phyloP scores from a whole-genome alignment of 1,139 yeast genomes.

The Suhomyces ambrosiae region DNA sequence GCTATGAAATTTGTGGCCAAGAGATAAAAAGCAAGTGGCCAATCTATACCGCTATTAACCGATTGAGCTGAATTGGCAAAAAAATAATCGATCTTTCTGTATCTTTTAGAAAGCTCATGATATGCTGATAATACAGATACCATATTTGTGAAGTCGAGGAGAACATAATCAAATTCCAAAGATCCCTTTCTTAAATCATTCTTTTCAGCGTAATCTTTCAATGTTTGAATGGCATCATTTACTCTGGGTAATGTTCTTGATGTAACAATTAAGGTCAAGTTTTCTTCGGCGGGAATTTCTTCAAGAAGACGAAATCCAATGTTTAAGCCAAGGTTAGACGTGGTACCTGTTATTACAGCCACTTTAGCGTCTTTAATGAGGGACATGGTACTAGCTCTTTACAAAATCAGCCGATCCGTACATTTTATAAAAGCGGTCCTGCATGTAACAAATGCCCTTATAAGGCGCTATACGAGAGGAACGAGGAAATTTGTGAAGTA shows the following conservation, averaged over 20 bases:
- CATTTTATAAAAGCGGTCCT: no score
- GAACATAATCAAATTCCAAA: constrained; percentile 81
- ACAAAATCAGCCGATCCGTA: no score
- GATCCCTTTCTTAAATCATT: constrained; percentile 41
- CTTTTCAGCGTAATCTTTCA: constrained; percentile 53
- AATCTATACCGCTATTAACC: constrained; percentile 81
- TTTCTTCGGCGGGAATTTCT: constrained; percentile 49
- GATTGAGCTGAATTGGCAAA: constrained; percentile 92
- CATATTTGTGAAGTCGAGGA: constrained; percentile 91
- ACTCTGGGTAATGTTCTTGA: constrained; percentile 86
- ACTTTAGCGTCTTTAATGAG: constrained; percentile 29
- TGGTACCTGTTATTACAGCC: constrained; percentile 50
- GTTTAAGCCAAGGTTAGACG: constrained; percentile 80
- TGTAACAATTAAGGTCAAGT: constrained; percentile 80
- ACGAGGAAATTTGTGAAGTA: no score
- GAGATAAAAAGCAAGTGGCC: constrained; percentile 74
- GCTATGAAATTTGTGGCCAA: constrained; percentile 64
- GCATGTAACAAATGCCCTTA: no score
- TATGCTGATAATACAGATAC: constrained; percentile 77
- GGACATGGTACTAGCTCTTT: constrained; percentile 15
- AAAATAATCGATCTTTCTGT: constrained; percentile 68
- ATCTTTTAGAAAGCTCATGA: constrained; percentile 66
- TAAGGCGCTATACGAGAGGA: no score
- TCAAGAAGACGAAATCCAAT: constrained; percentile 79
- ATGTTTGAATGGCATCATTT: constrained; percentile 67